Evolutionary conservation across 306 rosid species (phyloP), one percentile per base, ranked within the genome.

Genomic region (Cercis canadensis): DNA sequence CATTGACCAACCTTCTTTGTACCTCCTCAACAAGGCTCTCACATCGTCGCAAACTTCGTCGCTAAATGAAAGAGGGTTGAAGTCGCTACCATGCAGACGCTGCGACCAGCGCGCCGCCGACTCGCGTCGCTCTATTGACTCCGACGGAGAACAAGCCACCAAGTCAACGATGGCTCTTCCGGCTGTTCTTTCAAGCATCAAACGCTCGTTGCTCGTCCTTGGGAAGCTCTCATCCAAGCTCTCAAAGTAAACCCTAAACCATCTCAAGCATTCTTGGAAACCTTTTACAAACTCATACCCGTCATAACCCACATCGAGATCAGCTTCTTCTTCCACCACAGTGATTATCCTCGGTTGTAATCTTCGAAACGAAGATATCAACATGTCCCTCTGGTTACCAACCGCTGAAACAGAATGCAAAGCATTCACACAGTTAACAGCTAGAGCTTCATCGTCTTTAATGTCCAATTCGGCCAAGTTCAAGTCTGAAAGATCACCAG

Each of bases 201-300:
- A 65, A 11, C 90, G 36, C 83, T 94, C 98, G 62, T 87, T 84
- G 50, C 90, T 90, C 4, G 96, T 87, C 72, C 69, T 12, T 17
- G 87, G 14, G 41, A 94, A 94, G 64, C 95, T 89, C 85, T 87
- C 97, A 3, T 90, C 97, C 77, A 94, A 56, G 4, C 92, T 83
- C 43, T 94, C 98, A 21, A 94, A 94, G 61, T 90, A 94, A 81
- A 94, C 92, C 92, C 95, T 85, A 88, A 90, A 94, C 98, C 98
- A 94, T 37, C 95, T 72, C 75, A 94, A 78, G 40, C 96, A 94
- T 43, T 94, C 98, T 13, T 86, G 77, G 54, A 94, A 82, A 1
- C 97, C 95, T 1, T 52, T 87, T 31, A 89, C 87, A n/a, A 94
- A 94, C 55, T 88, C 94, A 39, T 63, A 14, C 55, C 99, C 99